A percentile compares a stretch with the other conserved stretches of the same genome.
Evolutionary conservation across 441 rosid species (phyloP).

Genomic region (Corymbia calophylla): DNA sequence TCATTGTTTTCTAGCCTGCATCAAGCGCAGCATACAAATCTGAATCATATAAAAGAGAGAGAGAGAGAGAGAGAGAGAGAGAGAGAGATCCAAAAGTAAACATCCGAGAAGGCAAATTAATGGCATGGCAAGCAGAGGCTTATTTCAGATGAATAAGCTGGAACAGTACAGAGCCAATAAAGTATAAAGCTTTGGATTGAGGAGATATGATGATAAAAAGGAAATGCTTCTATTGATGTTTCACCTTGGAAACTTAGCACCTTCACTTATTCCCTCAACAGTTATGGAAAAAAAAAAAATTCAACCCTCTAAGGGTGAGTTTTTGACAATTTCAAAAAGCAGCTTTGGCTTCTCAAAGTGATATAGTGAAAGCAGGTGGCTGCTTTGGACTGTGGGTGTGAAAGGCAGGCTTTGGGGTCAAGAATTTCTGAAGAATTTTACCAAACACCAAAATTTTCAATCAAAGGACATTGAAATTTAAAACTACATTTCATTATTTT

Average conservation of each 20-base stretch:
- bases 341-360: background rate
- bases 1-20: conserved; percentile 38
- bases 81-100: conserved; percentile 20
- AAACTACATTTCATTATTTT: background rate
- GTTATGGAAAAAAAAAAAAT: background rate
- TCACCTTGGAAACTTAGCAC: background rate
- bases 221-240: background rate
- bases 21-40: background rate
- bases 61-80: background rate
- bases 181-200: background rate
- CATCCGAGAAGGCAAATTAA: background rate
- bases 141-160: background rate
- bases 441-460: background rate
- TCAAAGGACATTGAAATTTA: background rate
- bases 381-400: background rate
- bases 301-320: background rate
- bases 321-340: background rate
- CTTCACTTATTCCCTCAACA: background rate
- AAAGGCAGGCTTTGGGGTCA: background rate
- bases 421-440: background rate
- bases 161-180: background rate
- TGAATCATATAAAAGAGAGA: background rate
- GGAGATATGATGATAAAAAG: background rate
- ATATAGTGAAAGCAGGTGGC: background rate
- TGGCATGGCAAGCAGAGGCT: background rate